Base-by-base conservation (phyloP, 805 yeast species). In the Wickerhamomyces strasburgensis region DNA sequence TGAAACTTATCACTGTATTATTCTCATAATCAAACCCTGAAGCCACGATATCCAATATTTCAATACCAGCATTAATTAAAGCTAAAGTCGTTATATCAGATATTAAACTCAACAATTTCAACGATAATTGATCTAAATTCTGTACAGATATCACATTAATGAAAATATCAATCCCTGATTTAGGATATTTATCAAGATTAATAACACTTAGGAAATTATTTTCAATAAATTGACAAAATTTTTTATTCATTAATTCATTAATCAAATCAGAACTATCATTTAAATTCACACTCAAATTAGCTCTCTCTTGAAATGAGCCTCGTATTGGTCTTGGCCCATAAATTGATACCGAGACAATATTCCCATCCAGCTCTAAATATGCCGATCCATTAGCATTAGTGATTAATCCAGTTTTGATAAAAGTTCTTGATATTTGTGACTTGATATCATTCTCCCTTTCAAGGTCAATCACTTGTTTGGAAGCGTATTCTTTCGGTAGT, bases 241-340 rank as follows among this genome's bases (percentile, higher is more conserved):
- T 75, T 57, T 57, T 74, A 67, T 58, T 72, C 74, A 42, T 62
- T 48, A 49, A 30, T 3, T 43, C 42, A 17, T 42, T 39, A 19
- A 53, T 32, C 11, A 42, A 31, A 49, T 57, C 42, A 40, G 65
- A 53, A 15, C 54, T 59, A 36, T 67, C 65, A 35, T 64, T 62
- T 24, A 66, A 39, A 19, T 58, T 62, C 13, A 84, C 87, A 19
- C 79, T 71, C 29, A 85, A 61, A 5, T 77, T 67, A 3, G 89
- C 89, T 34, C 75, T 65, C 16, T 81, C 78, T 27, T 75, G 68
- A 56, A 81, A 85, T 4, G 85, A 73, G 2, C 87, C 86, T 42
- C 84, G 68, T 43, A 75, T 78, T 6, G 98, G 96, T 47, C 88
- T 70, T 4, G 98, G 98, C 0, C 98, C 98, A 59, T 79, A 84